These are phyloP conservation scores for Termitomyces sp. DNA, from an alignment of 768 basidiomycete genomes.

Conservation along the genomic window DNA sequence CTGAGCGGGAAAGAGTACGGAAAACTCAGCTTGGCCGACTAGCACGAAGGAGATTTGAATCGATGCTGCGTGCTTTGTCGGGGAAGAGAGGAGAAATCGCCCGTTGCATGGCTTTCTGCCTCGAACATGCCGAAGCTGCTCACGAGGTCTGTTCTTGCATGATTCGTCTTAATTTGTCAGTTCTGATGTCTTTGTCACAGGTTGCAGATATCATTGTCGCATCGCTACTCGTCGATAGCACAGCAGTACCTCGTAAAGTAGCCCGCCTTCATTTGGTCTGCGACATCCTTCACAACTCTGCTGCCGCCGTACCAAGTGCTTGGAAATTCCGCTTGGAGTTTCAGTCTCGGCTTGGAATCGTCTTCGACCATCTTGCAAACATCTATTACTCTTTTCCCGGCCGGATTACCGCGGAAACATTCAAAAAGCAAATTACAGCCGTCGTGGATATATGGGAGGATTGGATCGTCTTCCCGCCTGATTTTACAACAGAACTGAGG, in stretches of 20 bases:
- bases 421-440: constrained; percentile 87
- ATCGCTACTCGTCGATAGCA: constrained; percentile 86
- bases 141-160: constrained; percentile 61
- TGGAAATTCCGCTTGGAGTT: constrained; percentile 98
- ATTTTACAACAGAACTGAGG: constrained; percentile 74
- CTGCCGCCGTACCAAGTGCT: constrained; percentile 88
- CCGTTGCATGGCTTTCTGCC: constrained; percentile 93
- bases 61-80: constrained; percentile 82
- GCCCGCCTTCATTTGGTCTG: constrained; percentile 94
- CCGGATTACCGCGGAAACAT: constrained; percentile 92
- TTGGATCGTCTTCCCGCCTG: constrained; percentile 94
- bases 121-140: constrained; percentile 95
- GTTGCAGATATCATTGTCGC: constrained; percentile 87
- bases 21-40: constrained; percentile 77
- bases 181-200: constrained; percentile 33
- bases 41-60: constrained; percentile 83
- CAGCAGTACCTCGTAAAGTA: constrained; percentile 95
- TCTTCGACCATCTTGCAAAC: constrained; percentile 92
- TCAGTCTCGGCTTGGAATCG: constrained; percentile 84
- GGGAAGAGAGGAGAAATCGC: constrained; percentile 90
- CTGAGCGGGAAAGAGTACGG: constrained; percentile 77
- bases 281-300: constrained; percentile 97
- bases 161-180: not conserved
- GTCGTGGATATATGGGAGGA: constrained; percentile 97
- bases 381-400: constrained; percentile 97